Base-by-base conservation (phyloP, 2,329 filamentous ascomycete genomes). In the Colletotrichum simmondsii region DNA sequence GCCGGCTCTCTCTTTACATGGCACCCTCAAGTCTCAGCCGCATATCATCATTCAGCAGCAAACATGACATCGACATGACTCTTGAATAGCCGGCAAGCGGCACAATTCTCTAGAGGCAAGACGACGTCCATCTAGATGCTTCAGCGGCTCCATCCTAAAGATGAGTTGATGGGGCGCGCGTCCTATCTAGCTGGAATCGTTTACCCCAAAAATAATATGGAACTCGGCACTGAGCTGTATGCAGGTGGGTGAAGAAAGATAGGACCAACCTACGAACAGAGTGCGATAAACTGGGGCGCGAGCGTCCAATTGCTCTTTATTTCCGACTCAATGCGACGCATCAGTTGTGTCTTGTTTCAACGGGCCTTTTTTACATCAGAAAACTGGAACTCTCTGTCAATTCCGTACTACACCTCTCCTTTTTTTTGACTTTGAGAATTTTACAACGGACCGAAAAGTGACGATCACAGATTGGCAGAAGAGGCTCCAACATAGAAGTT, bases 161-260 rank as follows among this genome's bases (percentile, higher is more conserved):
- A 53, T 32, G 26, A 10, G 12, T n/a, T 8, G 16, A 58, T 32
- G 56, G 19, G 7, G 56, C 56, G 7, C 26, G 52, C n/a, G 59
- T 32, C 24, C 24, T 46, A 49, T 60, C 49, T 56, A 71, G 19
- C 26, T 67, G 63, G 57, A 59, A 63, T 61, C 37, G 8, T n/a
- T 3, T 42, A 53, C 6, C 52, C 52, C 26, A 16, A 42, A 16
- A 53, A n/a, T 58, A 72, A 68, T 68, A 72, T 72, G 69, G 69
- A 72, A 62, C 24, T 62, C 69, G 69, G 69, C 64, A 68, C 64
- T 28, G 12, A 22, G 11, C 4, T 14, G 65, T 24, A 30, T 19
- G 59, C 16, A 26, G 14, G 16, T 30, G 14, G 30, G 10, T n/a
- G 37, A n/a, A 60, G 22, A n/a, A 32, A 37, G 59, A 22, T n/a